Evolutionary conservation across 2,329 filamentous ascomycete genomes (phyloP).

Genomic region (Thielaviopsis ethacetica): DNA sequence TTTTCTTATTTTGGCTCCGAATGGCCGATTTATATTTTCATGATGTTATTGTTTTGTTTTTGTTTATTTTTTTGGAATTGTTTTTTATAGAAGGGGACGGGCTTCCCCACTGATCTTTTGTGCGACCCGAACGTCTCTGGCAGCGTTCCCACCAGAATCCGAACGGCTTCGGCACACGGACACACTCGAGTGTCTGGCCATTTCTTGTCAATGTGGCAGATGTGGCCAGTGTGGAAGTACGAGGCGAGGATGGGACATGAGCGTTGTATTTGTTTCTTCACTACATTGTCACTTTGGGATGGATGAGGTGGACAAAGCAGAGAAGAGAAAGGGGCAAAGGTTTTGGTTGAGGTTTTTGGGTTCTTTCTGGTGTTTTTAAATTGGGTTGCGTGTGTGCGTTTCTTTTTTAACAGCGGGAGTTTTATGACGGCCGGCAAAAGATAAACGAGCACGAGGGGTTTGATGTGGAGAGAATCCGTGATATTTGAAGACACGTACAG

Average conservation of each 20-base stretch:
- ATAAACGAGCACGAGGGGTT: background rate
- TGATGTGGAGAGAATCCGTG: background rate
- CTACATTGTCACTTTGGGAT: background rate
- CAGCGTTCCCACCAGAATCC: background rate
- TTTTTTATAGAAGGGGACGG: constrained; percentile 1
- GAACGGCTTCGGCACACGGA: background rate
- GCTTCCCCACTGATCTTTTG: background rate
- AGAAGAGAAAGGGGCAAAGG: background rate
- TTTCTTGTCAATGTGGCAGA: background rate
- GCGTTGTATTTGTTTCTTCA: constrained; percentile 5
- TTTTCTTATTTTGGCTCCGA: constrained; percentile 1
- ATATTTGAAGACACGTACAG: too few species aligned
- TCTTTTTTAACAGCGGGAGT: background rate
- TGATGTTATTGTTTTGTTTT: constrained; percentile 1
- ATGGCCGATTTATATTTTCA: constrained; percentile 6
- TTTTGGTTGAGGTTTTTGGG: background rate
- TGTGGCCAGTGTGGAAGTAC: background rate
- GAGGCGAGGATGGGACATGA: background rate
- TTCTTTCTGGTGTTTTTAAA: background rate
- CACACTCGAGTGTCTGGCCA: background rate
- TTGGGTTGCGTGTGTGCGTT: background rate
- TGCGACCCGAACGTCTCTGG: background rate
- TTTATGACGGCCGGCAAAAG: background rate
- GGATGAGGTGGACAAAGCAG: background rate
- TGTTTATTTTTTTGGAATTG: constrained; percentile 4